Conservation (phyloP, 768 basidiomycete genomes). For the Cyclocybe aegerita region DNA sequence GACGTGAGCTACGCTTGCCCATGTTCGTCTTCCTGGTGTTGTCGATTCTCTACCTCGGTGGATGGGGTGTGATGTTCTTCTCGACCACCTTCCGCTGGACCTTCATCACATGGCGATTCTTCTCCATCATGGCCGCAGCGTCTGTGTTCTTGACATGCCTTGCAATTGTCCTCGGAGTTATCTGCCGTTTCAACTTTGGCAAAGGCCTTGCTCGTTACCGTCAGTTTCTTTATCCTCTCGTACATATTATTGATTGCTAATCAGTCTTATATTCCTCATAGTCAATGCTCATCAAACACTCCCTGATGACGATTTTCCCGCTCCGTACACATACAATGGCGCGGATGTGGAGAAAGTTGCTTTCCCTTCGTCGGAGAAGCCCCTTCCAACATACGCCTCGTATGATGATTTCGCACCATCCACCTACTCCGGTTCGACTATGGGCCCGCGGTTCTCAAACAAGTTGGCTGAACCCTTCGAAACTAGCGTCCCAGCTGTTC, state of each 20-base stretch:
- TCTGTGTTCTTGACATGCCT: constrained; percentile 58
- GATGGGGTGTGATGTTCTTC: constrained; percentile 74
- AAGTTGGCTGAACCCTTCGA: constrained; percentile 41
- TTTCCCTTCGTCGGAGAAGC: constrained; percentile 55
- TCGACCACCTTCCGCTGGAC: constrained; percentile 76
- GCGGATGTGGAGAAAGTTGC: constrained; percentile 56
- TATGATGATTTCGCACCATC: constrained; percentile 25
- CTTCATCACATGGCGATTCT: constrained; percentile 73
- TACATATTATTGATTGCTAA: background rate
- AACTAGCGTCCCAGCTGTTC: constrained; percentile 20
- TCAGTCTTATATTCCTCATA: constrained; percentile 23
- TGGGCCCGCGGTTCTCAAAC: constrained; percentile 51
- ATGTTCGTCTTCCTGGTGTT: constrained; percentile 66
- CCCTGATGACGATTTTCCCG: constrained; percentile 19
- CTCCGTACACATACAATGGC: constrained; percentile 26
- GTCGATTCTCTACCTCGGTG: constrained; percentile 60
- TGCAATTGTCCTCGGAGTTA: constrained; percentile 58
- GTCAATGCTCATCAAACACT: constrained; percentile 57
- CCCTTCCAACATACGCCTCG: constrained; percentile 55
- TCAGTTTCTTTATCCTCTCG: constrained; percentile 32
- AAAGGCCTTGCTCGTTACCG: constrained; percentile 69
- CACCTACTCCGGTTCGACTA: constrained; percentile 23
- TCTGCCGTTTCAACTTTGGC: constrained; percentile 75
- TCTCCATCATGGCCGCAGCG: constrained; percentile 57
- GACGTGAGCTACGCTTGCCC: constrained; percentile 57